These are phyloP conservation scores for Asterophora lycoperdoides DNA, from an alignment of 768 basidiomycete genomes.

Conservation along the genomic window DNA sequence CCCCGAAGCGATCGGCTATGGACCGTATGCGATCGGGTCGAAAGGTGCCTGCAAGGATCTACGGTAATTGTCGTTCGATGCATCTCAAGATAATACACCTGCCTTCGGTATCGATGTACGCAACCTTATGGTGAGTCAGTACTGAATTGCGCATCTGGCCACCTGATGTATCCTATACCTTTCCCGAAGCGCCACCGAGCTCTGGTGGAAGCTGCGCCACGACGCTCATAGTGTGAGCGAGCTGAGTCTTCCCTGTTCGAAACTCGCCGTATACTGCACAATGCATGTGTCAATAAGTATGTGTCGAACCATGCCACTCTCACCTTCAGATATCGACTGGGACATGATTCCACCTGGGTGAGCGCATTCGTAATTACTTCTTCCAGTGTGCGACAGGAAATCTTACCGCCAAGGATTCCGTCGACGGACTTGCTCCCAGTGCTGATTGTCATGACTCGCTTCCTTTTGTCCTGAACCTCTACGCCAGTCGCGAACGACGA, in stretches of 20 bases:
- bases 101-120: conserved; percentile 90
- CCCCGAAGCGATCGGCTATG: conserved; percentile 90
- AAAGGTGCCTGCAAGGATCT: conserved; percentile 64
- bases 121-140: conserved; percentile 48
- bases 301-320: background rate
- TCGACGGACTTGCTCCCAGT: conserved; percentile 94
- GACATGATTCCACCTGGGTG: conserved; percentile 78
- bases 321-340: conserved; percentile 91
- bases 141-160: background rate
- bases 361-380: background rate
- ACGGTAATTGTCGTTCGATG: too few species aligned
- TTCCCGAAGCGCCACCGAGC: conserved; percentile 87
- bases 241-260: conserved; percentile 92
- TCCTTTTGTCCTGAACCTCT: conserved; percentile 84
- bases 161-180: conserved; percentile 38
- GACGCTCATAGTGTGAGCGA: conserved; percentile 94
- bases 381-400: background rate
- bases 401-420: conserved; percentile 76
- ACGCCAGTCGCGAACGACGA: conserved; percentile 90
- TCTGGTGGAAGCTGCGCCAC: conserved; percentile 85
- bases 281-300: background rate
- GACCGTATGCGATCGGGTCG: conserved; percentile 89
- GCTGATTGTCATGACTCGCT: conserved; percentile 76
- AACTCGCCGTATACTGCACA: conserved; percentile 88
- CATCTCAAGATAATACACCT: conserved; percentile 3